Conservation (phyloP, 208 protist species). For the Lotmaria passim region DNA sequence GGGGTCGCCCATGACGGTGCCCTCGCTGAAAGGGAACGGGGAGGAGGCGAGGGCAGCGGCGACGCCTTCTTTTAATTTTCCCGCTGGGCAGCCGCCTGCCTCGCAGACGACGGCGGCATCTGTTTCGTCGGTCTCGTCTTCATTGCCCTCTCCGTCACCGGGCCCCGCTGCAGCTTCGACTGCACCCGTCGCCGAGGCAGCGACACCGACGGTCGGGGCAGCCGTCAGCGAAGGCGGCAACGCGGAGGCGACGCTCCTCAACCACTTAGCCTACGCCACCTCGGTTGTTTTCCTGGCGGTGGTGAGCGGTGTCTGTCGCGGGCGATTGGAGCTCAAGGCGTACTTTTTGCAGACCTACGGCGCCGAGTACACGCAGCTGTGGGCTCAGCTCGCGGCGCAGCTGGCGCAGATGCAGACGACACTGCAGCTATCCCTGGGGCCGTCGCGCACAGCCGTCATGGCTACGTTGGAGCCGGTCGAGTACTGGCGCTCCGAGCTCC, state of each 20-base stretch:
- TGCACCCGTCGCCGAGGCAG: neutral
- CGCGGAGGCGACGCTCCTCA: neutral
- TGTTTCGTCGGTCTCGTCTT: neutral
- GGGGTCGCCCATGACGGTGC: slow-evolving; percentile 11
- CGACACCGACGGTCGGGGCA: neutral
- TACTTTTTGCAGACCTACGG: slow-evolving; percentile 38
- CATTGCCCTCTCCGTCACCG: neutral
- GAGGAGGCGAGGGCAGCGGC: neutral
- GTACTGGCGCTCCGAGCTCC: slow-evolving; percentile 67
- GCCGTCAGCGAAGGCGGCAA: neutral
- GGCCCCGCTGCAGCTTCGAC: neutral
- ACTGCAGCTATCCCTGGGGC: slow-evolving; percentile 29
- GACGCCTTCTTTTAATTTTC: neutral
- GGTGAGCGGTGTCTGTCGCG: slow-evolving; percentile 48
- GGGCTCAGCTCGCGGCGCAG: slow-evolving; percentile 43
- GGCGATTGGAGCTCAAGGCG: slow-evolving; percentile 49
- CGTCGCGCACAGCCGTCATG: slow-evolving; percentile 33
- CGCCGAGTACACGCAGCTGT: slow-evolving; percentile 43
- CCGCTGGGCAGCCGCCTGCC: neutral
- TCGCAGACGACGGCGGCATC: neutral
- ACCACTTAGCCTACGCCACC: slow-evolving; percentile 17
- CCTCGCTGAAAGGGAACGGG: neutral
- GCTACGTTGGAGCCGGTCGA: slow-evolving; percentile 44
- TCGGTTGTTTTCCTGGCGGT: slow-evolving; percentile 57
- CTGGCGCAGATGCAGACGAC: slow-evolving; percentile 42